Conservation (phyloP, 2,329 filamentous ascomycete genomes). For the Colletotrichum trifolii region DNA sequence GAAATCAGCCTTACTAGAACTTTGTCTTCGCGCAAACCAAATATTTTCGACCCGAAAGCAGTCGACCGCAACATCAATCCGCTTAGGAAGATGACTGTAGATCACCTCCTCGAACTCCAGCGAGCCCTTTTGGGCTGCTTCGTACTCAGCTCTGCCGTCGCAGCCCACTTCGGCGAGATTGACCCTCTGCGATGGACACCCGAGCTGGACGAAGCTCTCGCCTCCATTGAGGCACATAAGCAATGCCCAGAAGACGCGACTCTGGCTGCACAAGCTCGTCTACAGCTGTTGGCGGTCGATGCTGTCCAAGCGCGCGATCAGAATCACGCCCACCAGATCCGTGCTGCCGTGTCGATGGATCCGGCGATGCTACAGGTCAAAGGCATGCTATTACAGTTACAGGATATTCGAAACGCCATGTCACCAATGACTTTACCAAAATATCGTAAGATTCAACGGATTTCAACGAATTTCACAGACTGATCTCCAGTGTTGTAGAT, state of each 20-base stretch:
- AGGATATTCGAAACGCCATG: background rate
- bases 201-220: background rate
- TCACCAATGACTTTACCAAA: background rate
- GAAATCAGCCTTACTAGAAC: background rate
- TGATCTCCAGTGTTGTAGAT: background rate
- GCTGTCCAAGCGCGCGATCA: background rate
- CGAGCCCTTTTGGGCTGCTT: conserved; percentile 8
- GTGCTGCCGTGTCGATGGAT: background rate
- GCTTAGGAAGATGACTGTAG: background rate
- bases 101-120: background rate
- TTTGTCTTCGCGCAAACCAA: rapidly evolving
- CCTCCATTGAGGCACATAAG: background rate
- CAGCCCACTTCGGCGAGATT: background rate
- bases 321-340: background rate
- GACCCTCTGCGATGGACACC: conserved; percentile 6
- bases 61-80: rapidly evolving
- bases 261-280: conserved; percentile 1
- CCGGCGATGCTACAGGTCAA: background rate
- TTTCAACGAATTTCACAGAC: background rate
- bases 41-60: background rate
- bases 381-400: background rate
- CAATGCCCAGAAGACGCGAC: background rate
- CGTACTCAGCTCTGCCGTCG: background rate
- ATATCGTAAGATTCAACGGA: background rate
- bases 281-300: background rate